A percentile compares a stretch with the other conserved stretches of the same genome.
Evolutionary conservation across 306 rosid genomes (phyloP).

Genomic region (Hippophae rhamnoides): DNA sequence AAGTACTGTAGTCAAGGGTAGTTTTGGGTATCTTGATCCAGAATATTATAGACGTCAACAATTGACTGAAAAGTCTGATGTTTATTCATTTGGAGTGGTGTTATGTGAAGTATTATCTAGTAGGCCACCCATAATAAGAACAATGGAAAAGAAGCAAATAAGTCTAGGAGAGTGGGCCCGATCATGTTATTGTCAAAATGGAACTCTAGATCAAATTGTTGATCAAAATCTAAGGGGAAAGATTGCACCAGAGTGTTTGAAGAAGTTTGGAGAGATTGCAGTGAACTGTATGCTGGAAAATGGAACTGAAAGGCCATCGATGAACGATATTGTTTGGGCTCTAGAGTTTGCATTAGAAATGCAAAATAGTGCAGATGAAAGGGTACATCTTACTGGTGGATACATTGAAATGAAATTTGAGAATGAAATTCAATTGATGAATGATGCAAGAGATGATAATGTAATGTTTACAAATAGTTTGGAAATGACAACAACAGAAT

Average conservation of each 20-base stretch:
- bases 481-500: neutral
- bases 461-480: neutral
- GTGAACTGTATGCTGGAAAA: slow-evolving; percentile 15
- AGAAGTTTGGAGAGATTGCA: slow-evolving; percentile 4
- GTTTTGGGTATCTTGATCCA: slow-evolving; percentile 37
- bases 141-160: slow-evolving; percentile 11
- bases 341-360: slow-evolving; percentile 22
- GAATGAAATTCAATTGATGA: neutral
- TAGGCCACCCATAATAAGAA: slow-evolving; percentile 26
- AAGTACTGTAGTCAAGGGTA: slow-evolving; percentile 36
- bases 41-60: slow-evolving; percentile 25
- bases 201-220: neutral
- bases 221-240: slow-evolving; percentile 13
- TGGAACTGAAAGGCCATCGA: slow-evolving; percentile 19
- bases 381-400: neutral
- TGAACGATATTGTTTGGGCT: slow-evolving; percentile 15
- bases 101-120: slow-evolving; percentile 31
- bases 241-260: slow-evolving; percentile 7
- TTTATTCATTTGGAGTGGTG: slow-evolving; percentile 43
- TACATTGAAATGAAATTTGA: neutral
- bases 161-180: slow-evolving; percentile 35
- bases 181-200: slow-evolving; percentile 1
- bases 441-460: neutral
- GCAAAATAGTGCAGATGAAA: slow-evolving; percentile 1
- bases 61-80: slow-evolving; percentile 32